phyloP scores from a whole-genome alignment of 164 flowering plant species.

The Annona squamosa region DNA sequence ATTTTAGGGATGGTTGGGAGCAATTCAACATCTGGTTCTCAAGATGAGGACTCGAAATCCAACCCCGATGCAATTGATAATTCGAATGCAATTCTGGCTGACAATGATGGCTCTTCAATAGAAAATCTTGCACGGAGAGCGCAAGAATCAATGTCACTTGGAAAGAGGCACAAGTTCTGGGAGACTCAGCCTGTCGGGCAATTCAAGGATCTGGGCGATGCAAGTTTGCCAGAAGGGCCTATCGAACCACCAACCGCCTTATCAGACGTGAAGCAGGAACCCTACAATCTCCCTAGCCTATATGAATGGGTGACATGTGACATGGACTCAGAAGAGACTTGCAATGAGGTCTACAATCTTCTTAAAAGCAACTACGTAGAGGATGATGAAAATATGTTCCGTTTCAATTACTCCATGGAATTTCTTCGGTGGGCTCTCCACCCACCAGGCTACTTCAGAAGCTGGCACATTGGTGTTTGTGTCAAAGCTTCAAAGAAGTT shows the following conservation, averaged over 20 bases:
- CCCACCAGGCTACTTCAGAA: constrained; percentile 40
- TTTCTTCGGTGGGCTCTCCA: constrained; percentile 47
- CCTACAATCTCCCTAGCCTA: constrained; percentile 34
- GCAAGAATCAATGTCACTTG: constrained; percentile 37
- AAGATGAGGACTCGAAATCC: not conserved
- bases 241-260: constrained; percentile 42
- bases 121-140: constrained; percentile 28
- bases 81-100: not conserved
- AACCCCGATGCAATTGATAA: not conserved
- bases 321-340: constrained; percentile 34
- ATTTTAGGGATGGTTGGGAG: not conserved
- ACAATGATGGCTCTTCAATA: constrained; percentile 4
- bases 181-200: constrained; percentile 55
- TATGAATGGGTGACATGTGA: constrained; percentile 51
- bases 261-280: constrained; percentile 44
- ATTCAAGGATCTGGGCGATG: constrained; percentile 42
- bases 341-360: constrained; percentile 38
- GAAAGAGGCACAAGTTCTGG: constrained; percentile 46
- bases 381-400: constrained; percentile 55
- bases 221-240: constrained; percentile 41
- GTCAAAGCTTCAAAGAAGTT: constrained; percentile 38
- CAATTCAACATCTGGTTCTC: not conserved
- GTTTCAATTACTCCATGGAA: constrained; percentile 50
- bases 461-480: constrained; percentile 57
- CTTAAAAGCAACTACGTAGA: constrained; percentile 44